phyloP scores from a whole-genome alignment of 768 basidiomycete genomes.

The Tremella fuciformis region DNA sequence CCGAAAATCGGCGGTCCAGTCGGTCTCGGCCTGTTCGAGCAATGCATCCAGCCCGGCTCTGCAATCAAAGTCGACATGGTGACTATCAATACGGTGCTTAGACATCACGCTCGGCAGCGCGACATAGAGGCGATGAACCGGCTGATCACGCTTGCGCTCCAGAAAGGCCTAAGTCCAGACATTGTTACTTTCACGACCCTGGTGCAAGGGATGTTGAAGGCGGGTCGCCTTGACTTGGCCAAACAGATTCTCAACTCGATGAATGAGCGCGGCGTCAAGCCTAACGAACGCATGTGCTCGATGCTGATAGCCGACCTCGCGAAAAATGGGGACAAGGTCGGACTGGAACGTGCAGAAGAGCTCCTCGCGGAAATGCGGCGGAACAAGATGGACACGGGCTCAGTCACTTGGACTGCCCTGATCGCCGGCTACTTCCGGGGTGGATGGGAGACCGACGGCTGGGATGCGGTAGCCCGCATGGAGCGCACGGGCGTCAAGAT shows the following conservation, averaged over 20 bases:
- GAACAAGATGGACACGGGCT: constrained; percentile 59
- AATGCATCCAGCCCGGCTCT: constrained; percentile 55
- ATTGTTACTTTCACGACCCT: constrained; percentile 83
- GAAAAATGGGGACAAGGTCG: constrained; percentile 58
- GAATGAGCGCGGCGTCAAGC: constrained; percentile 67
- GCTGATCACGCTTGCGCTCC: constrained; percentile 61
- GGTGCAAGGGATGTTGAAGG: constrained; percentile 70
- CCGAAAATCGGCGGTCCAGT: constrained; percentile 37
- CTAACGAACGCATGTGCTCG: constrained; percentile 73
- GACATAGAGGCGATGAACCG: constrained; percentile 64
- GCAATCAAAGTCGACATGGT: constrained; percentile 65
- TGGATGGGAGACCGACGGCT: constrained; percentile 54
- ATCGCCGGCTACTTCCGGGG: constrained; percentile 69
- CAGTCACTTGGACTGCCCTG: constrained; percentile 78
- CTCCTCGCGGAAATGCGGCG: constrained; percentile 71
- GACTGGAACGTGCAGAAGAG: constrained; percentile 64
- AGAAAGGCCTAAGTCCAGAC: constrained; percentile 64
- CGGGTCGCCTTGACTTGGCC: constrained; percentile 66
- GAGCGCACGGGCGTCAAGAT: constrained; percentile 58
- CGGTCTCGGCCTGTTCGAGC: constrained; percentile 54
- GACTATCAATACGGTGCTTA: constrained; percentile 77
- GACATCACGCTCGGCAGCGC: constrained; percentile 62
- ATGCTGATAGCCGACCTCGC: constrained; percentile 76
- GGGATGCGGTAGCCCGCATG: constrained; percentile 55
- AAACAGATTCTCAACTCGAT: constrained; percentile 67